Conservation (phyloP, 768 basidiomycete genomes). For the Daedaleopsis nitida region DNA sequence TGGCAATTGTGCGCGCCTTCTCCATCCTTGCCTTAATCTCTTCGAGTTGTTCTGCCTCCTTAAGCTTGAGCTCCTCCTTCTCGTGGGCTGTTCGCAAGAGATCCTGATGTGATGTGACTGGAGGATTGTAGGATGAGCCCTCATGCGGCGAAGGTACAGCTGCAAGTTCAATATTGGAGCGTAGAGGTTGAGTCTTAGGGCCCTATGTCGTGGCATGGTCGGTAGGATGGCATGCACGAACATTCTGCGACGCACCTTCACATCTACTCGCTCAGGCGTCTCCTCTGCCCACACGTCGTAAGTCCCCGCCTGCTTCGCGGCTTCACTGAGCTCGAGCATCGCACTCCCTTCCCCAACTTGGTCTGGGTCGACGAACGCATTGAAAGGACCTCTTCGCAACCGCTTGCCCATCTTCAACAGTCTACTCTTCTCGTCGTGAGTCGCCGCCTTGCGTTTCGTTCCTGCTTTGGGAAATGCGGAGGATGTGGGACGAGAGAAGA, state of each 20-base stretch:
- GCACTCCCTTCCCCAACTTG: conserved; percentile 70
- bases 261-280: conserved; percentile 33
- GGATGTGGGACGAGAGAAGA: conserved; percentile 56
- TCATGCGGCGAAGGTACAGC: conserved; percentile 74
- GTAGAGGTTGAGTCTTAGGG: conserved; percentile 48
- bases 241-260: conserved; percentile 50
- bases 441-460: conserved; percentile 51
- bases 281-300: conserved; percentile 64
- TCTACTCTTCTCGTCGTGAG: conserved; percentile 70
- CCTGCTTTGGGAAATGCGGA: conserved; percentile 20
- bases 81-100: conserved; percentile 69
- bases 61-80: conserved; percentile 59
- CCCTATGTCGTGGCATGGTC: conserved; percentile 38
- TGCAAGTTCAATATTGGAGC: conserved; percentile 58
- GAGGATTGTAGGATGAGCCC: conserved; percentile 90
- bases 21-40: conserved; percentile 59
- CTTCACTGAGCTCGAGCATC: conserved; percentile 62
- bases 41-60: conserved; percentile 53
- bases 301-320: conserved; percentile 64
- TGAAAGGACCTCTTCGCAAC: conserved; percentile 71
- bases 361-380: conserved; percentile 66
- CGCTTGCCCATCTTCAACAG: conserved; percentile 77
- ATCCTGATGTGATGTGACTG: conserved; percentile 67
- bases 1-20: conserved; percentile 42
- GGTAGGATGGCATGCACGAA: not conserved